Evolutionary conservation across 352 stramenopile species (phyloP), one percentile per base, ranked within the genome.

Genomic region (Globisporangium cylindrosporum): DNA sequence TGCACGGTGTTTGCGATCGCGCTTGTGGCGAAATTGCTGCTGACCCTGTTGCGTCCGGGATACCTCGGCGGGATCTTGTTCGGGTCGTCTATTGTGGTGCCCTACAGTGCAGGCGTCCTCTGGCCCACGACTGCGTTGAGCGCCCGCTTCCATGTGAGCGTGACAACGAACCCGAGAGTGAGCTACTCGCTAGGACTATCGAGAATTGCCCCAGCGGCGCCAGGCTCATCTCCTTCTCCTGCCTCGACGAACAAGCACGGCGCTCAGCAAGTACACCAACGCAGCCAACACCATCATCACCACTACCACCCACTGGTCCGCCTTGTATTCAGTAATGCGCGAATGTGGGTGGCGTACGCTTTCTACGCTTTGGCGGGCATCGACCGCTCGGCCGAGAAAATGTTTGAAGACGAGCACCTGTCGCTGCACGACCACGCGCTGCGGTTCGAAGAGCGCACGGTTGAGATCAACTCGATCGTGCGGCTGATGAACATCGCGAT

Each of bases 401-500:
- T 59, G 29, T 29, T 51, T 29, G 59, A 18, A 6, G 20, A 46
- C 14, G 56, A 65, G 20, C 46, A 24, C 15, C 36, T 20, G n/a
- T 29, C 36, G 20, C 48, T 71, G n/a, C 57, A 69, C 32, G 54
- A 60, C 36, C 51, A 38, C 3, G 51, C 60, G 9, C 57, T 72
- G 49, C 51, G 62, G 1, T 54, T 72, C n/a, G 67, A 69, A 9
- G 56, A 70, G 22, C 56, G 67, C 12, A 75, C 68, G 0, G 36
- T 46, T 1, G 72, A 77, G 27, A 68, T 66, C 25, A 68, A 69
- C 22, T 79, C 76, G 18, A 58, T 74, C 24, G 53, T 79, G 20
- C 67, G 74, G 32, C 67, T 83, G 24, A 78, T 83, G 69, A 83
- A 83, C 41, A 71, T 79, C 34, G 70, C 74, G 12, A 83, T 81